Evolutionary conservation across 345 rosid species (phyloP).

Genomic region (Populus ilicifolia): DNA sequence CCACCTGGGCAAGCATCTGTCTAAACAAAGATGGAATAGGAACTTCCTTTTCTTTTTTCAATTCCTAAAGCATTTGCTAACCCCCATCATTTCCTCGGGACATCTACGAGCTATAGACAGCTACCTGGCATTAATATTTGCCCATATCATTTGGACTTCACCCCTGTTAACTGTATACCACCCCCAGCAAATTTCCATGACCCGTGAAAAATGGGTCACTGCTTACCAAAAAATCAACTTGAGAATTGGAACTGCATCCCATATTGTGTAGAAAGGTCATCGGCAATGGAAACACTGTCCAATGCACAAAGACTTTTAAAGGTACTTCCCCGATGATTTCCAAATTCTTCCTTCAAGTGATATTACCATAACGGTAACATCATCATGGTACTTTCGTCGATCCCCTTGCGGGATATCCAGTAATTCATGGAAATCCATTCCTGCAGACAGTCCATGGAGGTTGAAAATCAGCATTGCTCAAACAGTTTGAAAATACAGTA

Average conservation of each 20-base stretch:
- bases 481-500: background rate
- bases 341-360: conserved; percentile 97
- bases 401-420: conserved; percentile 97
- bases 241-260: conserved; percentile 13
- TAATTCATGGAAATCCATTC: conserved; percentile 86
- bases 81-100: conserved; percentile 28
- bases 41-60: background rate
- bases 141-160: conserved; percentile 17
- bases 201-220: conserved; percentile 12
- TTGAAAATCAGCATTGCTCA: background rate
- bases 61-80: conserved; percentile 25
- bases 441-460: conserved; percentile 32
- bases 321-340: conserved; percentile 97
- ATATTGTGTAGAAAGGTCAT: background rate
- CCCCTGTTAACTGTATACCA: conserved; percentile 22
- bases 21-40: conserved; percentile 4
- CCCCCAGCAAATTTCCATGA: conserved; percentile 2
- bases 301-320: conserved; percentile 33
- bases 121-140: conserved; percentile 36
- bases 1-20: conserved; percentile 26
- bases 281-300: background rate
- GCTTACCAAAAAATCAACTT: conserved; percentile 11
- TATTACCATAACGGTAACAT: conserved; percentile 91
- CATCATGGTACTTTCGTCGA: conserved; percentile 92
- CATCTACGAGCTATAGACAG: conserved; percentile 30